A percentile compares a stretch with the other conserved stretches of the same genome.
These are phyloP conservation scores for Microcyclosporella mali DNA, from an alignment of 2,329 filamentous ascomycete species.

Conservation along the genomic window DNA sequence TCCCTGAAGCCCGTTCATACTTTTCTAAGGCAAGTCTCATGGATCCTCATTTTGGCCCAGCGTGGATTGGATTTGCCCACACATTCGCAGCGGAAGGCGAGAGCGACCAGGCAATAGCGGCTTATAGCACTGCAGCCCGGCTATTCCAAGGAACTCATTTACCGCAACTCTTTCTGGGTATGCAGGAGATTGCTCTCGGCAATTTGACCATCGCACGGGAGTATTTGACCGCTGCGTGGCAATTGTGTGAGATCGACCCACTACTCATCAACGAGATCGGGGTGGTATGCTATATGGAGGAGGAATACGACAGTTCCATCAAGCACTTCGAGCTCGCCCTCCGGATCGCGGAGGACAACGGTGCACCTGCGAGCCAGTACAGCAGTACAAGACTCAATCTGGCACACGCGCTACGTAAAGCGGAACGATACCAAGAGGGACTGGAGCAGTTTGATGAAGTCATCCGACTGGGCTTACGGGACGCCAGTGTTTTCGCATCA, in stretches of 20 bases:
- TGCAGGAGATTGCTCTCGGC: constrained; percentile 95
- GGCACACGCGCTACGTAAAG: constrained; percentile 75
- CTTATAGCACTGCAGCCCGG: constrained; percentile 89
- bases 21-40: constrained; percentile 97
- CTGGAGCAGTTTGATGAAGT: constrained; percentile 82
- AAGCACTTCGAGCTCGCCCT: constrained; percentile 73
- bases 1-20: constrained; percentile 88
- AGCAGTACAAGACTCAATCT: constrained; percentile 80
- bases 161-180: constrained; percentile 90
- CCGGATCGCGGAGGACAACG: constrained; percentile 69
- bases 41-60: constrained; percentile 93
- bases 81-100: constrained; percentile 97
- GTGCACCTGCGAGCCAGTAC: constrained; percentile 68
- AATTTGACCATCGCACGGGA: constrained; percentile 92
- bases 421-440: constrained; percentile 63
- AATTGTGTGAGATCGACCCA: constrained; percentile 76
- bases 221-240: constrained; percentile 84
- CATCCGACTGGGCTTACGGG: constrained; percentile 68
- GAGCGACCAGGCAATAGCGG: constrained; percentile 95
- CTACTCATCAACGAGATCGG: constrained; percentile 92
- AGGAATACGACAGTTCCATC: constrained; percentile 67
- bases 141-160: constrained; percentile 96
- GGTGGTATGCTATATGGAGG: constrained; percentile 90
- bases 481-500: constrained; percentile 69
- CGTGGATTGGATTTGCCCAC: constrained; percentile 98